phyloP scores from a whole-genome alignment of 2,329 filamentous ascomycete species.

The Cercospora citrullina region DNA sequence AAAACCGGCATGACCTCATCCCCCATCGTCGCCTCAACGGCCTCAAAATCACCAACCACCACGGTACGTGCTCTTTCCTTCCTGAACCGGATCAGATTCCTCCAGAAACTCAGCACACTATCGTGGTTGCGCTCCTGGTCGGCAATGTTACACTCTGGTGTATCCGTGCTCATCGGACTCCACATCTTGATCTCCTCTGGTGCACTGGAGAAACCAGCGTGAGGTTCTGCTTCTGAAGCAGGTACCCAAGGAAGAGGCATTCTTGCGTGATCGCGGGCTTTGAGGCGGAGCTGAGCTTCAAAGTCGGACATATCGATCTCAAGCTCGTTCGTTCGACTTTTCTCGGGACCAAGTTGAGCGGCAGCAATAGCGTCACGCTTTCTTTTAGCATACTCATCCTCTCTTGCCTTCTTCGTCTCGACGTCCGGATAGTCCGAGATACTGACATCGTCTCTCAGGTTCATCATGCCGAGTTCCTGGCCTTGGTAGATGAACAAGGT shows the following conservation, averaged over 20 bases:
- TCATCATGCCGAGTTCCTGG: conserved; percentile 65
- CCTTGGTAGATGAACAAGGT: conserved; percentile 67
- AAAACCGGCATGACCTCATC: conserved; percentile 18
- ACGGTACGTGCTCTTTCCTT: conserved; percentile 19
- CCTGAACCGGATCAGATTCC: conserved; percentile 20
- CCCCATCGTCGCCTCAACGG: conserved; percentile 10
- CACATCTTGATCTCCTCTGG: conserved; percentile 15
- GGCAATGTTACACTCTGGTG: conserved; percentile 22
- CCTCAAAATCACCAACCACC: conserved; percentile 25
- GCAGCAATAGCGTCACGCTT: not conserved
- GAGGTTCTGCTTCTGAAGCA: conserved; percentile 35
- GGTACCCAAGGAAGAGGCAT: conserved; percentile 34
- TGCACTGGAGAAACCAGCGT: conserved; percentile 59
- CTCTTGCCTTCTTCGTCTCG: conserved; percentile 42
- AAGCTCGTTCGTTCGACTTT: not conserved
- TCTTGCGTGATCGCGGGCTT: conserved; percentile 67
- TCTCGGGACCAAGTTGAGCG: not conserved
- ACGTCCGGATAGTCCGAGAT: conserved; percentile 68
- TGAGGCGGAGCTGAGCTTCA: conserved; percentile 55
- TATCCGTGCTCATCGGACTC: conserved; percentile 30
- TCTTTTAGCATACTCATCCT: not conserved
- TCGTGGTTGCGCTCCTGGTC: conserved; percentile 10
- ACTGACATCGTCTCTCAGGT: conserved; percentile 59
- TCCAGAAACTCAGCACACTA: conserved; percentile 27
- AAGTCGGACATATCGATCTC: conserved; percentile 41